Evolutionary conservation across 495 filamentous ascomycete species (phyloP), one percentile per base, ranked within the genome.

Genomic region (Trichoderma virens): DNA sequence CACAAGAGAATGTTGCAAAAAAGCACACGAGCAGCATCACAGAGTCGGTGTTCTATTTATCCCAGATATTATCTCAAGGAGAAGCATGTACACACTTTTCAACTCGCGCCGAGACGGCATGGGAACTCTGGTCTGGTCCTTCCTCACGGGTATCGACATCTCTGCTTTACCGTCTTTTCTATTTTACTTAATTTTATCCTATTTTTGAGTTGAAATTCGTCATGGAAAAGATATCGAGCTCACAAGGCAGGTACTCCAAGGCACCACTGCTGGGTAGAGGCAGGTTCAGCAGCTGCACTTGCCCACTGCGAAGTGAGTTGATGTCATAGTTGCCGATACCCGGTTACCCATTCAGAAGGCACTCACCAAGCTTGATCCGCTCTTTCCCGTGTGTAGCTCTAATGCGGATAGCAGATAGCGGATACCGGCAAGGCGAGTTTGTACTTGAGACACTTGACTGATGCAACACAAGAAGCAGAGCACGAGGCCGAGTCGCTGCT

Each of bases 61-160:
- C 43, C 18, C 43, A 20, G 43, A 20, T 23, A 20, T 23, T n/a
- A 20, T n/a, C 20, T 20, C 6, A 23, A 20, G 0, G n/a, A 20
- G 8, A 25, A 8, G 5, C n/a, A 47, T 20, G 43, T 20, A 47
- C n/a, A 47, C n/a, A 47, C 43, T 47, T 47, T 47, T 23, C n/a
- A n/a, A n/a, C 18, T n/a, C 9, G n/a, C n/a, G 18, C 23, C 43
- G 43, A 25, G 20, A 30, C 51, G 51, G 25, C 51, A 28, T 14
- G 7, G 6, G 11, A 0, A 14, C 20, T 13, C 25, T n/a, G 51
- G 30, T 28, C 23, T 56, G 25, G 13, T 56, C 51, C 23, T 56
- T 56, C 51, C 51, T 27, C 51, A 30, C 51, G 51, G 51, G 51
- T 56, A 18, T 7, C 51, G 23, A 56, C 51, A 56, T 56, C 38